phyloP scores from a whole-genome alignment of 1,284 basidiomycete species.

The Tylopilus sp. region DNA sequence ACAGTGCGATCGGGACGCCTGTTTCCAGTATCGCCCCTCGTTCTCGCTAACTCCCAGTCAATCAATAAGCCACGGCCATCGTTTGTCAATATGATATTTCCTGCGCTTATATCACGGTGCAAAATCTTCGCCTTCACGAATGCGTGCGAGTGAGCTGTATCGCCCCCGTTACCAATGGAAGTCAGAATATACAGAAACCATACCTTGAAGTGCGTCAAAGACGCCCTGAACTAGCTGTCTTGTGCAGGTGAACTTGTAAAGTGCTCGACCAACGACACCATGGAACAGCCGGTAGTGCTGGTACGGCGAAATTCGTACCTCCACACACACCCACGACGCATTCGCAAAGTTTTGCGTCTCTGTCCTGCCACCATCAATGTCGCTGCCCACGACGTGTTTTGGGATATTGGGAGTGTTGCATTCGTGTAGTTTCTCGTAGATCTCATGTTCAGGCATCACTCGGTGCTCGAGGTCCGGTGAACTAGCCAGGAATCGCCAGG shows the following conservation, averaged over 20 bases:
- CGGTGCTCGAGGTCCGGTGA: neutral
- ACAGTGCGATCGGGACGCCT: neutral
- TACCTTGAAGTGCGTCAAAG: too few relatives aligned
- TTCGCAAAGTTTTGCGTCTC: neutral
- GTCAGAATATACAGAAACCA: too few relatives aligned
- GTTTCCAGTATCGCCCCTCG: too few relatives aligned
- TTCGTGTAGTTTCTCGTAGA: neutral
- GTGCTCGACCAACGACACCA: too few relatives aligned
- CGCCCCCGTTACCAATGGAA: too few relatives aligned
- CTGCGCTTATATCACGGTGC: neutral
- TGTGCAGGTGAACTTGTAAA: too few relatives aligned
- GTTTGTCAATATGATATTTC: neutral
- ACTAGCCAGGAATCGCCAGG: neutral
- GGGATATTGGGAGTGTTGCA: too few relatives aligned
- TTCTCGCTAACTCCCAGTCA: neutral
- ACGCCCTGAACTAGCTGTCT: too few relatives aligned
- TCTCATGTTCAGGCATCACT: neutral
- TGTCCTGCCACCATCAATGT: neutral
- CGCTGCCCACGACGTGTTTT: neutral
- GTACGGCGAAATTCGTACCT: neutral
- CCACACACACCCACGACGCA: conserved; percentile 2
- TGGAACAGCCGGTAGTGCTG: conserved; percentile 16
- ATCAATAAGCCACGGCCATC: neutral
- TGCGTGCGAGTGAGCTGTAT: too few relatives aligned
- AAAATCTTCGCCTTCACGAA: too few relatives aligned